A percentile compares a stretch with the other conserved stretches of the same genome.
These are phyloP conservation scores for Gossypium trilobum DNA, from an alignment of 441 rosid genomes.

Conservation along the genomic window DNA sequence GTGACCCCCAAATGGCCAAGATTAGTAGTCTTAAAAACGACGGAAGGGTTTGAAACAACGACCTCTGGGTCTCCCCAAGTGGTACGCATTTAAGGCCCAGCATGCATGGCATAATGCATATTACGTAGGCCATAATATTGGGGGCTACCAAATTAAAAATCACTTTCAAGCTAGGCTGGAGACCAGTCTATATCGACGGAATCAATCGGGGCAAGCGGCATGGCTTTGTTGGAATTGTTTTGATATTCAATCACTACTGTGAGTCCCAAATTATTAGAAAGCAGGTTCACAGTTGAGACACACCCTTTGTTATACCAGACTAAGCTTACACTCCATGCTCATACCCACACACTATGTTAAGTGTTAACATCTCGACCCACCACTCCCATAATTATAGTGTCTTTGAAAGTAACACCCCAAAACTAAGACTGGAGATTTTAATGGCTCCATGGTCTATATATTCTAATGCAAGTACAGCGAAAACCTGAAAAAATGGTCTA, in stretches of 20 bases:
- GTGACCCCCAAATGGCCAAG: not conserved
- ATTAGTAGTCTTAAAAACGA: not conserved
- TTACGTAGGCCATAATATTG: not conserved
- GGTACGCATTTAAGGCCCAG: not conserved
- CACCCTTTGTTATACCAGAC: slow-evolving; percentile 10
- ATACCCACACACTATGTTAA: not conserved
- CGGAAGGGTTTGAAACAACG: not conserved
- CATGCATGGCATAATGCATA: slow-evolving; percentile 9
- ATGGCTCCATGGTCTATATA: not conserved
- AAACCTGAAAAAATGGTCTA: not conserved
- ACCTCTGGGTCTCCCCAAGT: not conserved
- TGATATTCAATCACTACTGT: not conserved
- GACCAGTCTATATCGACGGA: slow-evolving; percentile 11
- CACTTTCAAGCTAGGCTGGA: slow-evolving; percentile 33
- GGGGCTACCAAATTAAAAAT: slow-evolving; percentile 14
- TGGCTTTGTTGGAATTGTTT: slow-evolving; percentile 26
- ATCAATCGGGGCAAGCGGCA: slow-evolving; percentile 22
- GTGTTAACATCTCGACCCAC: slow-evolving; percentile 18
- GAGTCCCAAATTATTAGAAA: slow-evolving; percentile 15
- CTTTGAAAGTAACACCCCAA: not conserved
- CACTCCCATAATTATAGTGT: too few relatives aligned
- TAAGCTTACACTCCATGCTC: slow-evolving; percentile 18
- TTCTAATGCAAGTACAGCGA: not conserved
- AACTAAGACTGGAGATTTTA: not conserved
- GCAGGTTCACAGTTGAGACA: not conserved